Evolutionary conservation across 345 rosid genomes (phyloP).

Genomic region (Lagerstroemia speciosa): DNA sequence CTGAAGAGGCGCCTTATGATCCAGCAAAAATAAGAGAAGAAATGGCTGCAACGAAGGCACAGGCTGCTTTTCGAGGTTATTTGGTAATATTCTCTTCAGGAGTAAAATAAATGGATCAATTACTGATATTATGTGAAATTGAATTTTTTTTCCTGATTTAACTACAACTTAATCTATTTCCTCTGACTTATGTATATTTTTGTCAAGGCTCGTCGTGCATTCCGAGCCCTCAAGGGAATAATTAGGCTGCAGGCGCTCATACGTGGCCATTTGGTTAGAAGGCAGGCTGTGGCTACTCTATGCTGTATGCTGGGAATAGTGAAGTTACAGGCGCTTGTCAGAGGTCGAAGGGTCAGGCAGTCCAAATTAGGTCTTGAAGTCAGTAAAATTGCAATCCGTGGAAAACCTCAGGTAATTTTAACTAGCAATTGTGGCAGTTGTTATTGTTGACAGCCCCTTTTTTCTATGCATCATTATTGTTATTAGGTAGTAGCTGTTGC

Average conservation of each 20-base stretch:
- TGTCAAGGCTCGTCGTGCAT: slow-evolving; percentile 90
- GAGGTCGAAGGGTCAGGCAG: slow-evolving; percentile 53
- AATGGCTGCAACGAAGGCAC: slow-evolving; percentile 73
- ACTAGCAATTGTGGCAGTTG: background rate
- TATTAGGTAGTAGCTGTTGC: too few relatives aligned
- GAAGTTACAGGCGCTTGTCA: slow-evolving; percentile 69
- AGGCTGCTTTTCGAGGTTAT: slow-evolving; percentile 92
- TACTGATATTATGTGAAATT: background rate
- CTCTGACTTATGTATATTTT: slow-evolving; percentile 23
- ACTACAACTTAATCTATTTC: background rate
- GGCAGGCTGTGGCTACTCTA: slow-evolving; percentile 81
- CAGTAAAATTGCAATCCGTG: slow-evolving; percentile 18
- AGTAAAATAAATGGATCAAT: background rate
- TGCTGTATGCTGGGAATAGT: slow-evolving; percentile 71
- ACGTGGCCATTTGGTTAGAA: slow-evolving; percentile 92
- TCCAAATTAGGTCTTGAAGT: slow-evolving; percentile 52
- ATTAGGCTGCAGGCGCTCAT: slow-evolving; percentile 93
- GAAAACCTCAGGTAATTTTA: slow-evolving; percentile 43
- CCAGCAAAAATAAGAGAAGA: slow-evolving; percentile 48
- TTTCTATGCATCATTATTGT: background rate
- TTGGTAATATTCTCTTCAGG: slow-evolving; percentile 43
- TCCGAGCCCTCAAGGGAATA: slow-evolving; percentile 87
- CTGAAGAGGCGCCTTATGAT: slow-evolving; percentile 24
- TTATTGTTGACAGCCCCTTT: background rate
- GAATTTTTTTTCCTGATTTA: background rate